A percentile compares a stretch with the other conserved stretches of the same genome.
phyloP scores from a whole-genome alignment of 2,329 filamentous ascomycete species.

The Pezicula radicicola region DNA sequence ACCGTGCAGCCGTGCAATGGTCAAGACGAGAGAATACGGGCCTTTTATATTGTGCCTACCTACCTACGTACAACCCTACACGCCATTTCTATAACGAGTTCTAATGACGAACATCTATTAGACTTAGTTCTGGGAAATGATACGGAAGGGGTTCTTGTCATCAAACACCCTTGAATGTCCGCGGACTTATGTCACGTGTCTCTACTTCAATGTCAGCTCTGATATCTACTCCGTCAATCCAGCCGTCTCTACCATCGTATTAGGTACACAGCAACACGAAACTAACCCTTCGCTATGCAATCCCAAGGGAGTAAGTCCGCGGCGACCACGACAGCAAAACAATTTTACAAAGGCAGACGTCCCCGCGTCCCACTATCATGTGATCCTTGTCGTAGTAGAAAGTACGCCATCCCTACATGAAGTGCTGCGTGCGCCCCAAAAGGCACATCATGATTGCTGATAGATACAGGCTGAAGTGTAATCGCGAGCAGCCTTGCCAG shows the following conservation, averaged over 20 bases:
- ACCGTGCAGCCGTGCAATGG: too few species aligned
- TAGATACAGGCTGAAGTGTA: constrained; percentile 23
- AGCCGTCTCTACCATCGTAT: neutral
- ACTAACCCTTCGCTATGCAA: neutral
- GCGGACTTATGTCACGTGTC: too few species aligned
- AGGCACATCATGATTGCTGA: neutral
- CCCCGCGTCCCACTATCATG: constrained; percentile 5
- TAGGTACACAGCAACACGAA: neutral
- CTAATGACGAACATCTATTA: too few species aligned
- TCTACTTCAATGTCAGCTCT: neutral
- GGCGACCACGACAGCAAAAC: neutral
- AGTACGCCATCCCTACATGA: constrained; percentile 2
- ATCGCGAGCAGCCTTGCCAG: constrained; percentile 26
- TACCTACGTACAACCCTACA: too few species aligned
- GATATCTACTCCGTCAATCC: neutral
- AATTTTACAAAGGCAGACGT: constrained; percentile 5
- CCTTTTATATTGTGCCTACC: too few species aligned
- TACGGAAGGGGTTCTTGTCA: neutral
- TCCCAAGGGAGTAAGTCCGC: neutral
- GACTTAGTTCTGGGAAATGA: too few species aligned
- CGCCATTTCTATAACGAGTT: too few species aligned
- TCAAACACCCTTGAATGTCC: neutral
- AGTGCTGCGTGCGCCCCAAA: too few species aligned
- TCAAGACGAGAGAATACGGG: neutral
- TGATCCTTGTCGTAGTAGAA: constrained; percentile 9